These are phyloP conservation scores for Geotrichum ghanense DNA, from an alignment of 805 yeast genomes.

Conservation along the genomic window DNA sequence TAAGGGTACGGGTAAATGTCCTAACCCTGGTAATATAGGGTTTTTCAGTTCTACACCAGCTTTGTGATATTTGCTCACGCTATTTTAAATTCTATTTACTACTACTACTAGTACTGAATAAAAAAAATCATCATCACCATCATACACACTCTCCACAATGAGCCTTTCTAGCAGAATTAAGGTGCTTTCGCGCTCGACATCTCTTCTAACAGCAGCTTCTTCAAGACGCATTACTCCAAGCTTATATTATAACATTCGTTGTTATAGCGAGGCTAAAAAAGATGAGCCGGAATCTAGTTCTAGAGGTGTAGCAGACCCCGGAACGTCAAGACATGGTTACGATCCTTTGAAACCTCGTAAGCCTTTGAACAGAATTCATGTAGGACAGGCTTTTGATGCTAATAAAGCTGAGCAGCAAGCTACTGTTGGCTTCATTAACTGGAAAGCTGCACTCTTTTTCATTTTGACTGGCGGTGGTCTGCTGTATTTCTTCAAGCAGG, in stretches of 20 bases:
- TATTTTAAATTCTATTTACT: too few species aligned
- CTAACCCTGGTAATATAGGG: too few species aligned
- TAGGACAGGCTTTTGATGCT: slow-evolving; percentile 33
- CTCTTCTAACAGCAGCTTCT: too few species aligned
- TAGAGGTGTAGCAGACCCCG: slow-evolving; percentile 12
- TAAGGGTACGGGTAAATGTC: too few species aligned
- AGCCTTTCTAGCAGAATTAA: too few species aligned
- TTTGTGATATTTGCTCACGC: too few species aligned
- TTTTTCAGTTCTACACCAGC: too few species aligned
- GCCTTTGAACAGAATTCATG: slow-evolving; percentile 71
- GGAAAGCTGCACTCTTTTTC: slow-evolving; percentile 71
- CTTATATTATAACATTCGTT: background rate
- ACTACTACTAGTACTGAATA: too few species aligned
- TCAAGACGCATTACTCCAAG: background rate
- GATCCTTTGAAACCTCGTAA: slow-evolving; percentile 31
- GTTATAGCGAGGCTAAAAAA: background rate
- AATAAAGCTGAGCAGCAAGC: slow-evolving; percentile 31
- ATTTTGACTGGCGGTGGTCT: slow-evolving; percentile 58
- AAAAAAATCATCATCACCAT: too few species aligned
- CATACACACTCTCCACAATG: too few species aligned
- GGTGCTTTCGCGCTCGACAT: too few species aligned
- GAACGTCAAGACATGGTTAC: slow-evolving; percentile 15
- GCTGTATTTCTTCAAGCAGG: slow-evolving; percentile 59
- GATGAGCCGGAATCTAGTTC: background rate
- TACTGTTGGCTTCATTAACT: slow-evolving; percentile 37